Evolutionary conservation across 2,329 filamentous ascomycete genomes (phyloP).

Genomic region (Verticillium albo-atrum): DNA sequence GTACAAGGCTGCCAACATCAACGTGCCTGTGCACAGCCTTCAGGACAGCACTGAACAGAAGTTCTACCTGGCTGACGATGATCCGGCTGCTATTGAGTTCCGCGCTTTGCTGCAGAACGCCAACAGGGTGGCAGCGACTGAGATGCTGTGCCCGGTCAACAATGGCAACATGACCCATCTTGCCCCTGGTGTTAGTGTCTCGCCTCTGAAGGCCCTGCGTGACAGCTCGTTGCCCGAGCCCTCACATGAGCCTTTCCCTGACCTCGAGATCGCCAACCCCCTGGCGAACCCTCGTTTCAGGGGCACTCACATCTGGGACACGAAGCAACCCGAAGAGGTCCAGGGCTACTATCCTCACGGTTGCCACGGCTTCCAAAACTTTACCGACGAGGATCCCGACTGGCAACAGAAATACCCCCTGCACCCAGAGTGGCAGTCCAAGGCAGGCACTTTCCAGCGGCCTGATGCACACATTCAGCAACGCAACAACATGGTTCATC

Average conservation of each 20-base stretch:
- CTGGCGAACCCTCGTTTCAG: neutral
- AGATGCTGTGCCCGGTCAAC: neutral
- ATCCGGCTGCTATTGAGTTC: slow-evolving; percentile 12
- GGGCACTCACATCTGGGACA: slow-evolving; percentile 19
- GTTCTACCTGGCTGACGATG: slow-evolving; percentile 15
- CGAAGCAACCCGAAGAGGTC: slow-evolving; percentile 20
- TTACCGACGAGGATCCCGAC: slow-evolving; percentile 6
- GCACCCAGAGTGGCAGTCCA: slow-evolving; percentile 3
- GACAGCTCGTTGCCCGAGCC: neutral
- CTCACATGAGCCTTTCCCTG: neutral
- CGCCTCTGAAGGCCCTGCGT: slow-evolving; percentile 7
- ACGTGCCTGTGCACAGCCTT: slow-evolving; percentile 29
- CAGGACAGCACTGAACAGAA: slow-evolving; percentile 19
- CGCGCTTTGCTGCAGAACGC: slow-evolving; percentile 16
- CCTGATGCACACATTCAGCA: slow-evolving; percentile 16
- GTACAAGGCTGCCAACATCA: slow-evolving; percentile 38
- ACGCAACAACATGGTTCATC: slow-evolving; percentile 24
- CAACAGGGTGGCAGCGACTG: slow-evolving; percentile 7
- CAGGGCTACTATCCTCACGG: slow-evolving; percentile 23
- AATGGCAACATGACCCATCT: neutral
- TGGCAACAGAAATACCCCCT: slow-evolving; percentile 18
- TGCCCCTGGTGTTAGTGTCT: neutral
- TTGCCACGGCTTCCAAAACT: slow-evolving; percentile 24
- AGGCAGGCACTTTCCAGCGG: slow-evolving; percentile 12
- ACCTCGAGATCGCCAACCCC: neutral